Conservation (phyloP, 1,284 basidiomycete genomes). For the Somion occarium region DNA sequence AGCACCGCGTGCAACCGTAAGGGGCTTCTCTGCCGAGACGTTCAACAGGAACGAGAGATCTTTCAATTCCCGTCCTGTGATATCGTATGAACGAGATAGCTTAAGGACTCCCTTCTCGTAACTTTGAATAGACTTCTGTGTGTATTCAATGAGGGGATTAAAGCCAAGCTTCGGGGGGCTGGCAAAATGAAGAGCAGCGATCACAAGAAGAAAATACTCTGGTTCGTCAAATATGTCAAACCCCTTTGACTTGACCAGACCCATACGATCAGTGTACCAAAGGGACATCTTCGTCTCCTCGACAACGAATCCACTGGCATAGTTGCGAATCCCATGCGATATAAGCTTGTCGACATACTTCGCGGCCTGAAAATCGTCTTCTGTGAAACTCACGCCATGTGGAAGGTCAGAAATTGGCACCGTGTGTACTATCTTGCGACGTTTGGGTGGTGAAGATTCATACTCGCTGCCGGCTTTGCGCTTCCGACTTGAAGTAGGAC, state of each 20-base stretch:
- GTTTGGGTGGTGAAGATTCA: not conserved
- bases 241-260: constrained; percentile 12
- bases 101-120: not conserved
- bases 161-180: not conserved
- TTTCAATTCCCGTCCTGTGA: not conserved
- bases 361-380: constrained; percentile 5
- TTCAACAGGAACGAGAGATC: not conserved
- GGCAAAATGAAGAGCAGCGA: constrained; percentile 5
- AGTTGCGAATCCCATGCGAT: constrained; percentile 11
- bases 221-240: constrained; percentile 18
- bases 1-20: not conserved
- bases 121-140: no score
- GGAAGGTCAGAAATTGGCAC: not conserved
- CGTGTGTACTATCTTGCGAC: not conserved
- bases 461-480: not conserved
- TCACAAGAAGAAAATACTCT: constrained; percentile 17
- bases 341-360: constrained; percentile 10
- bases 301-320: constrained; percentile 17
- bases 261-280: constrained; percentile 23
- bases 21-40: not conserved
- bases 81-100: not conserved
- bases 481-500: not conserved
- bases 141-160: not conserved
- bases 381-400: not conserved
- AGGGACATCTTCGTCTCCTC: constrained; percentile 15